These are phyloP conservation scores for Alternaria brassicae DNA, from an alignment of 2,329 filamentous ascomycete species.

Conservation along the genomic window DNA sequence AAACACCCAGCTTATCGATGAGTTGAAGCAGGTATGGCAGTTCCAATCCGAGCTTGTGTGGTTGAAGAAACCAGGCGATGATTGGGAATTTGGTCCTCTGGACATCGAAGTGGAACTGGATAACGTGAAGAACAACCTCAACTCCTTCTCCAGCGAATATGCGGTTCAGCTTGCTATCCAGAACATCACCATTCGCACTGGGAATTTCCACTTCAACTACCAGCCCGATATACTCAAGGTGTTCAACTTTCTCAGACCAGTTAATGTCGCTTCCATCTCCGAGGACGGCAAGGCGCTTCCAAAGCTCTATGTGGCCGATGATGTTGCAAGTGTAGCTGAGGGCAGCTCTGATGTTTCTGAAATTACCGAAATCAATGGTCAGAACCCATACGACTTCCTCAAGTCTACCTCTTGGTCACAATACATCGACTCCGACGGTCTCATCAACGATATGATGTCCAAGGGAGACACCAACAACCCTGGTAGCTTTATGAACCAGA, in stretches of 20 bases:
- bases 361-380: constrained; percentile 35
- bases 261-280: constrained; percentile 39
- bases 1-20: constrained; percentile 36
- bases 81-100: constrained; percentile 42
- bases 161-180: constrained; percentile 47
- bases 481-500: constrained; percentile 26
- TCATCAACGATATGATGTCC: constrained; percentile 30
- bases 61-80: constrained; percentile 43
- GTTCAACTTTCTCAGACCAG: constrained; percentile 25
- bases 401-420: constrained; percentile 26
- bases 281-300: constrained; percentile 43
- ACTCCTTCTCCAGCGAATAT: constrained; percentile 45
- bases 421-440: constrained; percentile 33
- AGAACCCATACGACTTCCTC: constrained; percentile 35
- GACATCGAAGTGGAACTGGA: constrained; percentile 48
- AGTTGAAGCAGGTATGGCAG: constrained; percentile 41
- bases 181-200: constrained; percentile 31
- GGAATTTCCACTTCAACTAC: constrained; percentile 41
- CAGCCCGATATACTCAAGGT: constrained; percentile 37
- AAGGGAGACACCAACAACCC: constrained; percentile 31
- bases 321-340: constrained; percentile 22
- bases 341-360: constrained; percentile 32
- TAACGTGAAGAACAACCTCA: constrained; percentile 39
- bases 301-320: constrained; percentile 40
- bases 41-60: constrained; percentile 49